phyloP scores from a whole-genome alignment of 2,329 filamentous ascomycete species.

The Plectosphaerella plurivora region DNA sequence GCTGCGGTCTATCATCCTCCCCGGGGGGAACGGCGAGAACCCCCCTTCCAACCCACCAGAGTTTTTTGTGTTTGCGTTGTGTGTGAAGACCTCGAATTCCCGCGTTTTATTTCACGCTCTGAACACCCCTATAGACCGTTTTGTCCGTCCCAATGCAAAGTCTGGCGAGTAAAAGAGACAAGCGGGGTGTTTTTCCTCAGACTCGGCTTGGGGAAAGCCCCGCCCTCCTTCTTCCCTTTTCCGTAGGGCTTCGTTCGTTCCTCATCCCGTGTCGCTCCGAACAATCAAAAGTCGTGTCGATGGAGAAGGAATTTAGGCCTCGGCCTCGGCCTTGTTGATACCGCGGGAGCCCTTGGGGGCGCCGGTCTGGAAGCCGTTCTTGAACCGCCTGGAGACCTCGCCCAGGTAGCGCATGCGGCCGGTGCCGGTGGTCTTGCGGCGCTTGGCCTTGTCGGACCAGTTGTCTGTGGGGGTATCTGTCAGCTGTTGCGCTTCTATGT shows the following conservation, averaged over 20 bases:
- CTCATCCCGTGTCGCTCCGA: conserved; percentile 10
- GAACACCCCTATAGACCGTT: conserved; percentile 2
- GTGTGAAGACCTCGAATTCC: conserved; percentile 2
- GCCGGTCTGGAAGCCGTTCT: conserved; percentile 95
- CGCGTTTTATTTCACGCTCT: conserved; percentile 4
- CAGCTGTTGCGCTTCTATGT: conserved; percentile 7
- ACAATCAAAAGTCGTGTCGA: conserved; percentile 3
- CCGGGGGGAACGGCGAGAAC: no score
- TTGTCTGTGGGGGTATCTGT: conserved; percentile 62
- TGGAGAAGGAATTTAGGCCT: conserved; percentile 23
- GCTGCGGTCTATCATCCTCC: conserved; percentile 2
- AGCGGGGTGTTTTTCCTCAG: conserved; percentile 2
- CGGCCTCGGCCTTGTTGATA: conserved; percentile 37
- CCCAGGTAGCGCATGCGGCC: conserved; percentile 96
- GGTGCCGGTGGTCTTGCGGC: conserved; percentile 98
- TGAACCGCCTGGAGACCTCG: conserved; percentile 86
- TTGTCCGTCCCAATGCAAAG: conserved; percentile 4
- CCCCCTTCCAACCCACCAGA: no score
- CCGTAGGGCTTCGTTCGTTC: conserved; percentile 8
- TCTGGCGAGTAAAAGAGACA: conserved; percentile 2
- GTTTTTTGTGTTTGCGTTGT: no score
- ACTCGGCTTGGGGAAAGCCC: background rate
- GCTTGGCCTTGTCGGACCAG: conserved; percentile 99
- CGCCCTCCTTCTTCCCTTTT: conserved; percentile 9
- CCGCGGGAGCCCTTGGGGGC: conserved; percentile 79